Base-by-base conservation (phyloP, 352 stramenopile genomes). In the Phytophthora macrochlamydospora region DNA sequence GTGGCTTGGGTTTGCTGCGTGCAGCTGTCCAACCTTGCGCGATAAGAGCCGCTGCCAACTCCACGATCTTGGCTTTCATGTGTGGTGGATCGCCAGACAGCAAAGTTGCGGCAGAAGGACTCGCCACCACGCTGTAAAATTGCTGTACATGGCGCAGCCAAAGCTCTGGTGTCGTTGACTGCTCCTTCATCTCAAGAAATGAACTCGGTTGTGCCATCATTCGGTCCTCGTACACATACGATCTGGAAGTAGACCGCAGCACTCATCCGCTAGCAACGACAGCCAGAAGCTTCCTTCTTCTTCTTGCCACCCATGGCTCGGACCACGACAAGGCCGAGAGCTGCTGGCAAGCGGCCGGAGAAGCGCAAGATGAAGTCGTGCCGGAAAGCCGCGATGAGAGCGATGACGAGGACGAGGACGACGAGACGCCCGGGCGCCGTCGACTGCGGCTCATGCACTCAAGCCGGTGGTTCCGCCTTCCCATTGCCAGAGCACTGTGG, bases 81-180 rank as follows among this genome's bases (percentile, higher is more conserved):
- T 78, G 66, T 30, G 89, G 57, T 28, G 56, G 18, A 43, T 67
- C 59, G 29, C 63, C 51, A 7, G 31, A 7, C 18, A 24, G 18
- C 18, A 24, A 24, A 24, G 18, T 24, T 35, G 13, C 3, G 48
- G 28, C 30, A 52, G 42, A 18, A 50, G 46, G 64, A 29, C 30
- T 32, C 6, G 66, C 42, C 0, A 92, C 71, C 13, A 92, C 71
- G 29, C 80, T 79, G 63, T 92, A 94, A 54, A 79, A 91, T 67
- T 94, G 86, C 29, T 72, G 70, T 13, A 93, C 86, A 35, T 87
- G 73, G 3, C 78, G 79, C 53, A 94, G 64, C 86, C 84, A 94
- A 14, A 94, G 74, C 70, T 93, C 86, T 1, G 73, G 71, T 30
- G 70, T 43, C 44, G 71, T 76, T 44, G 71, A 65, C 33, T 76